A percentile compares a stretch with the other conserved stretches of the same genome.
Evolutionary conservation across 208 protist species (phyloP).

Genomic region (Acanthamoeba triangularis): DNA sequence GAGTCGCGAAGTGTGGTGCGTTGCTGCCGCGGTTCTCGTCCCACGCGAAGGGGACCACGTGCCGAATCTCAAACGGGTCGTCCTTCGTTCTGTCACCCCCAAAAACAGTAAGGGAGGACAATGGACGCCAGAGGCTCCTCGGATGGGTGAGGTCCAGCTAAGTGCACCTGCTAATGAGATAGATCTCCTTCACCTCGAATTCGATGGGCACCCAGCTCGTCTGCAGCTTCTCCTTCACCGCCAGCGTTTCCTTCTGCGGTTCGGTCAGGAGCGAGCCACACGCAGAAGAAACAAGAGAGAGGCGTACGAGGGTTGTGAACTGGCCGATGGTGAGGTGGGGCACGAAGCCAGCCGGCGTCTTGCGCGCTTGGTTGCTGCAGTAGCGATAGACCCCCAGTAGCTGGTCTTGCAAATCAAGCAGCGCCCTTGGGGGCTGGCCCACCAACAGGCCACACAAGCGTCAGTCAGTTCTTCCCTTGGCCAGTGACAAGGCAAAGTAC

Average conservation of each 20-base stretch:
- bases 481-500: too few species aligned
- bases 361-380: slow-evolving; percentile 74
- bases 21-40: not conserved
- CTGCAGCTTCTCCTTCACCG: slow-evolving; percentile 6
- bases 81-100: slow-evolving; percentile 21
- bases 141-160: too few species aligned
- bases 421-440: not conserved
- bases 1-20: slow-evolving; percentile 4
- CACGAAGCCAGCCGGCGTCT: slow-evolving; percentile 62
- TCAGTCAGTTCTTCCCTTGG: too few species aligned
- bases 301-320: slow-evolving; percentile 52
- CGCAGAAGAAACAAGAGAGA: too few species aligned
- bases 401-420: slow-evolving; percentile 64
- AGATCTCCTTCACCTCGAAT: slow-evolving; percentile 56
- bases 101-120: too few species aligned
- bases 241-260: slow-evolving; percentile 30
- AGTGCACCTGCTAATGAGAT: slow-evolving; percentile 72
- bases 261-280: not conserved
- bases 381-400: slow-evolving; percentile 54
- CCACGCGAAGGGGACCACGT: slow-evolving; percentile 41
- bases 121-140: too few species aligned
- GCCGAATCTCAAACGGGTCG: slow-evolving; percentile 45
- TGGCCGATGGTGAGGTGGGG: slow-evolving; percentile 84
- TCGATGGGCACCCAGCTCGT: slow-evolving; percentile 2
- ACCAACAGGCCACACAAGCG: too few species aligned